Base-by-base conservation (phyloP, 805 yeast genomes). In the Kazachstania bromeliacearum region DNA sequence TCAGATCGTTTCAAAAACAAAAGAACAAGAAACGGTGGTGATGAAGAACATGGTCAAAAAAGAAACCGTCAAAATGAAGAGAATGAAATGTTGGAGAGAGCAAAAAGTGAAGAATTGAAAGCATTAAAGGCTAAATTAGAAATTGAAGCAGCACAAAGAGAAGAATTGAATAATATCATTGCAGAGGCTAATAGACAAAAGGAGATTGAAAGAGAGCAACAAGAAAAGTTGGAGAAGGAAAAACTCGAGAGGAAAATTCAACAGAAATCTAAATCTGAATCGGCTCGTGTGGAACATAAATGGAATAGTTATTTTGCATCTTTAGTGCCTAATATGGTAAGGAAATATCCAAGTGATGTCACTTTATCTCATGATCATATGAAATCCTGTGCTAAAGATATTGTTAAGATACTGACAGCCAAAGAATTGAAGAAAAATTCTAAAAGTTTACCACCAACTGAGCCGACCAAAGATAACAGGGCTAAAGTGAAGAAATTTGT, bases 381-480 rank as follows among this genome's bases (percentile, higher is more conserved):
- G 35, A 89, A 88, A 59, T 70, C 70, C 26, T 80, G 87, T 59
- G 84, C 95, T 2, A 72, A 75, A 41, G 95, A 87, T 34, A 75
- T 89, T 39, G 85, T 79, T 4, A 71, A 76, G 43, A 60, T 66
- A 0, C 63, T 92, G 30, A 73, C 77, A 0, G 67, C 69, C 4
- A 92, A 89, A 55, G 96, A 85, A 55, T 42, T 56, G 20, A 59
- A 60, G 36, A 60, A 63, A 9, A 57, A 57, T 35, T 48, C 55
- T 7, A 33, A 44, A 1, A 50, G 37, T 26, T 27, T 47, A 1
- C 76, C 78, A 3, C 80, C 85, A 1, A 46, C 49, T 10, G 79
- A 77, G 39, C 64, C 84, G 28, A 72, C 71, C 16, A 66, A 66
- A n/a, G 80, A 75, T 16, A 84, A 84, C 57, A 64, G 73, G 44